Evolutionary conservation across 2,329 filamentous ascomycete species (phyloP).

Genomic region (Fusarium nematophilum): DNA sequence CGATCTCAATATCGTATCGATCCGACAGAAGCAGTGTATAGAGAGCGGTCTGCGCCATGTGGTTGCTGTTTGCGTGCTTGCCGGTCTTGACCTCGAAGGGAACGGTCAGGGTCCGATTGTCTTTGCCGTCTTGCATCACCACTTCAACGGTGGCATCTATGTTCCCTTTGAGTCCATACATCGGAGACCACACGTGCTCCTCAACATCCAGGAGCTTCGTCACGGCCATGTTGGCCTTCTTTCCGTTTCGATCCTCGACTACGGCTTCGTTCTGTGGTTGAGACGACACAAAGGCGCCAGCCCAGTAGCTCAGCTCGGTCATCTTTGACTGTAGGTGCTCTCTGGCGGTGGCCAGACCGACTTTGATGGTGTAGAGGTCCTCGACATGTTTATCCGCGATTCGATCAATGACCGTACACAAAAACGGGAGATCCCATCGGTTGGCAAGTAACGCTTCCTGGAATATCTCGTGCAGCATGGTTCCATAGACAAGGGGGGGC

Average conservation of each 20-base stretch:
- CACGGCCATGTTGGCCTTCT: conserved; percentile 83
- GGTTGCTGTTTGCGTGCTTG: conserved; percentile 81
- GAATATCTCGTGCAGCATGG: conserved; percentile 94
- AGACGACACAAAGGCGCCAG: conserved; percentile 79
- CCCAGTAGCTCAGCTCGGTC: conserved; percentile 85
- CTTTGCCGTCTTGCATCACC: conserved; percentile 77
- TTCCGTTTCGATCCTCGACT: conserved; percentile 82
- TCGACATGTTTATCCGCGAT: conserved; percentile 84
- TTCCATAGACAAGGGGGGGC: conserved; percentile 88
- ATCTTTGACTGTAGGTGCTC: conserved; percentile 88
- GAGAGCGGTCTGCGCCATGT: conserved; percentile 92
- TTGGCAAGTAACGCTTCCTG: conserved; percentile 89
- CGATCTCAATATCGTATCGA: conserved; percentile 92
- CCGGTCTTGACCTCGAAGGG: conserved; percentile 98
- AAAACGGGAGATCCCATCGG: conserved; percentile 77
- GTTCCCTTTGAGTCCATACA: conserved; percentile 97
- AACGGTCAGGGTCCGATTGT: conserved; percentile 78
- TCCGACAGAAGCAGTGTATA: conserved; percentile 95
- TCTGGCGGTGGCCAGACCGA: conserved; percentile 76
- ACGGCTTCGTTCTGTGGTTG: conserved; percentile 76
- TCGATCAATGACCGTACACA: conserved; percentile 73
- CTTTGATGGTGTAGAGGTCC: conserved; percentile 87
- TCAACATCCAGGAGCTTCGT: conserved; percentile 96
- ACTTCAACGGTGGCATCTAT: conserved; percentile 97
- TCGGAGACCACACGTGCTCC: conserved; percentile 97